Evolutionary conservation across 192 early-diverging fungal genomes (phyloP), one percentile per base, ranked within the genome.

Genomic region (Gryganskiella cystojenkinii): DNA sequence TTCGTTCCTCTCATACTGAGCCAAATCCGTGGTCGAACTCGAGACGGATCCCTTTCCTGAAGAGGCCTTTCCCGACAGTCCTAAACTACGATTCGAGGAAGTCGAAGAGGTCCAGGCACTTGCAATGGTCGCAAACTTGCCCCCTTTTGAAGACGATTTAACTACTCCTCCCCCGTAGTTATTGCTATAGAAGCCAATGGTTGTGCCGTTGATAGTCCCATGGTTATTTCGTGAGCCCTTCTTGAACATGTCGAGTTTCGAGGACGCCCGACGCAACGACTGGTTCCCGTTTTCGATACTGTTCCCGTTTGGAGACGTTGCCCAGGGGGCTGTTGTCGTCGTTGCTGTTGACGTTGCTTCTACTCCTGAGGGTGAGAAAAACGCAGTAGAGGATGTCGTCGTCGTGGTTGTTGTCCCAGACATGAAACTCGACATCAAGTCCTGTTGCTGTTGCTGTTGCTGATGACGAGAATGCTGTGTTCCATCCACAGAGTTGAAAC

Each of bases 211-310:
- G 55, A n/a, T 33, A n/a, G 31, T 56, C 8, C 40, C 54, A 45
- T 46, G 63, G 67, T 28, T 25, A 28, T 22, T 78, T 69, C 8
- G 74, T 54, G 17, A 64, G 33, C 17, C 49, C 31, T 69, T 78
- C 43, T 69, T 78, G 56, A 78, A 69, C n/a, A 78, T 47, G 14
- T 78, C 74, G 46, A 78, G 61, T 37, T 78, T 78, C 15, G 74
- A 78, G 0, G 74, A 53, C 20, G 33, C 61, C 19, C 74, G 65
- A 20, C 74, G 54, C 22, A 69, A 24, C n/a, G 60, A 20, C n/a
- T 51, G 27, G 22, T 65, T 58, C 5, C 42, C 61, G 4, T 69
- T 58, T 40, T 45, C 19, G 20, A 14, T 25, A n/a, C 49, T 8
- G 45, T 30, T 13, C 33, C 60, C n/a, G 35, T 30, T 52, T 37